Evolutionary conservation across 257 asterid genomes (phyloP).

Genomic region (Solanum sparsipilum): DNA sequence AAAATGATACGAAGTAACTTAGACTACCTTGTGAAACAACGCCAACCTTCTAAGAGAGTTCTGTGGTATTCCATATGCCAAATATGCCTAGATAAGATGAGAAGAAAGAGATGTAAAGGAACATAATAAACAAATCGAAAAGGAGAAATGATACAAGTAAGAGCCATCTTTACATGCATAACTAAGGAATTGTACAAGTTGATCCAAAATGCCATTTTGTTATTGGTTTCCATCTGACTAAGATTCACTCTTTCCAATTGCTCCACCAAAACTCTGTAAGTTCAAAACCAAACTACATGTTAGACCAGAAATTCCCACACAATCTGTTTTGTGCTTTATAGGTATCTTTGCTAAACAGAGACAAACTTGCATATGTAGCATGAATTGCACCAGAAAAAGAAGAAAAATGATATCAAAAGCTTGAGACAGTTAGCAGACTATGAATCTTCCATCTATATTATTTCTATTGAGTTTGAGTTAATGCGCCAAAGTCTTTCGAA

Average conservation of each 20-base stretch:
- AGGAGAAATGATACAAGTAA: neutral
- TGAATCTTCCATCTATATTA: neutral
- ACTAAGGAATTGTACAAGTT: constrained; percentile 54
- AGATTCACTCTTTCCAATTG: constrained; percentile 42
- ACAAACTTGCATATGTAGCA: neutral
- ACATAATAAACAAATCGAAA: neutral
- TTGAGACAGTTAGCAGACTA: neutral
- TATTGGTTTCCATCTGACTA: constrained; percentile 33
- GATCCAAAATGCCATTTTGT: constrained; percentile 54
- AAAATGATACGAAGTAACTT: neutral
- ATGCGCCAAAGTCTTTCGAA: neutral
- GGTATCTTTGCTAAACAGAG: neutral
- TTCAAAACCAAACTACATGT: neutral
- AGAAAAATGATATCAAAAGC: neutral
- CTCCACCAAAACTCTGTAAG: constrained; percentile 44
- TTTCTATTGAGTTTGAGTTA: neutral
- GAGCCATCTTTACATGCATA: constrained; percentile 39
- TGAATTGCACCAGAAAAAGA: neutral
- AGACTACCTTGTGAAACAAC: constrained; percentile 59
- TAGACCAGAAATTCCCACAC: neutral
- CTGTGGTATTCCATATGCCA: constrained; percentile 55
- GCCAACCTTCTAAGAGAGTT: constrained; percentile 61
- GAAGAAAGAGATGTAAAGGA: neutral
- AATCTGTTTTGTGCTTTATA: neutral
- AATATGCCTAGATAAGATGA: constrained; percentile 28